phyloP scores from a whole-genome alignment of 768 basidiomycete species.

The Collybiopsis luxurians region DNA sequence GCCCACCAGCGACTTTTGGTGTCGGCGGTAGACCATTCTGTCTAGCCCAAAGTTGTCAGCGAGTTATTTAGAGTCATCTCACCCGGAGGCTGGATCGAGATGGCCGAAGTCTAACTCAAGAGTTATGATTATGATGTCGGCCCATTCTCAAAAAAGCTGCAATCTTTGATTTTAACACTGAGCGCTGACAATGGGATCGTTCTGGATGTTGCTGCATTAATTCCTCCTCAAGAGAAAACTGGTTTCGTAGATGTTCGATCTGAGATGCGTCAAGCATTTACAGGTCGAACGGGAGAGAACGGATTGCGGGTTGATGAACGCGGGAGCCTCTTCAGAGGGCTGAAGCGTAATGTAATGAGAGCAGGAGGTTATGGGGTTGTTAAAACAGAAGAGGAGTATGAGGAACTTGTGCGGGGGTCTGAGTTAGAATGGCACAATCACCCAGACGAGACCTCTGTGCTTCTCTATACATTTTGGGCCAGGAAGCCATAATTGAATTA shows the following conservation, averaged over 20 bases:
- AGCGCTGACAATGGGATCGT: not conserved
- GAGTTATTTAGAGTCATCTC: not conserved
- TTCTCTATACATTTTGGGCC: no score
- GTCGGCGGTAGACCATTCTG: not conserved
- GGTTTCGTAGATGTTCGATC: not conserved
- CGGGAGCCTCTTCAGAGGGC: not conserved
- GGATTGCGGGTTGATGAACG: not conserved
- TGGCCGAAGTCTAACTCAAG: not conserved
- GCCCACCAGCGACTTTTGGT: not conserved
- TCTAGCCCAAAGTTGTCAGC: not conserved
- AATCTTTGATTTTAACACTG: not conserved
- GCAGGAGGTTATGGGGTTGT: no score
- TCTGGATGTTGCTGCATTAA: not conserved
- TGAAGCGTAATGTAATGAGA: not conserved
- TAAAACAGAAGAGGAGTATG: no score
- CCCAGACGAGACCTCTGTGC: no score
- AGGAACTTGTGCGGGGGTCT: no score
- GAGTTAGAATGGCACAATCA: no score
- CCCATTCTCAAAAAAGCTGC: not conserved
- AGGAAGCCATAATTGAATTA: no score
- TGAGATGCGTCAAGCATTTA: not conserved
- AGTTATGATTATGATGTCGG: not conserved
- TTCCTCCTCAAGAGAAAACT: not conserved
- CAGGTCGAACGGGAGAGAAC: no score
- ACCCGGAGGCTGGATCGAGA: not conserved